Conservation (phyloP, 202 grass and related monocot genomes). For the Dendrocalamus latiflorus region DNA sequence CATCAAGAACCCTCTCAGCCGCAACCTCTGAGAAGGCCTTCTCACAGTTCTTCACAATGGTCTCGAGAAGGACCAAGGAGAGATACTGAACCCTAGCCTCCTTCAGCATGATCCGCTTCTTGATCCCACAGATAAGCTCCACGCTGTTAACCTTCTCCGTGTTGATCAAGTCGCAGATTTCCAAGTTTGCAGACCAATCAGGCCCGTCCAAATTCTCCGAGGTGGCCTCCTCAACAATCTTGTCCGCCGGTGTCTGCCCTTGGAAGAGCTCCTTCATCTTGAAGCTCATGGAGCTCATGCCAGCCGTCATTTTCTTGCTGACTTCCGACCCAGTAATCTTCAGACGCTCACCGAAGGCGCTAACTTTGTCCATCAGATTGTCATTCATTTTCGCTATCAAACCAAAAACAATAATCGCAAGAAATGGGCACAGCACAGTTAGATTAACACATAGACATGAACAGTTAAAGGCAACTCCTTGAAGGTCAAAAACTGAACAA, state of each 20-base stretch:
- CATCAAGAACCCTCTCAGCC: conserved; percentile 83
- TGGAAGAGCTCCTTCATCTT: conserved; percentile 97
- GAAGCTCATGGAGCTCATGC: conserved; percentile 93
- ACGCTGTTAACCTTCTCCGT: no score
- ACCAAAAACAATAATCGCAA: neutral
- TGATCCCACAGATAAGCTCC: no score
- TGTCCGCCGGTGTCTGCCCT: no score
- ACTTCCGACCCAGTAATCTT: conserved; percentile 82
- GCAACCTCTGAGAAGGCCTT: conserved; percentile 93
- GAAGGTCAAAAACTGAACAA: neutral
- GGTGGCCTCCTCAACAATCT: no score
- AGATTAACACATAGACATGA: neutral
- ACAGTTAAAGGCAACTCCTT: neutral
- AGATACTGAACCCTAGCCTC: conserved; percentile 75
- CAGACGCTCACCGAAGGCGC: conserved; percentile 72
- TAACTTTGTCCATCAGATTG: conserved; percentile 96
- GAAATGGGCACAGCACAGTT: neutral
- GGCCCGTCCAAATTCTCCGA: no score
- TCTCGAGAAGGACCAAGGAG: conserved; percentile 77
- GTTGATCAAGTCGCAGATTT: no score
- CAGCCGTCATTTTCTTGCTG: conserved; percentile 66
- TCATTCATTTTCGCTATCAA: conserved; percentile 56
- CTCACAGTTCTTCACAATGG: conserved; percentile 92
- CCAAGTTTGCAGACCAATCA: no score
- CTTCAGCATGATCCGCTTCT: no score